A percentile compares a stretch with the other conserved stretches of the same genome.
Conservation (phyloP, 495 filamentous ascomycete species). For the Tuber brumale region DNA sequence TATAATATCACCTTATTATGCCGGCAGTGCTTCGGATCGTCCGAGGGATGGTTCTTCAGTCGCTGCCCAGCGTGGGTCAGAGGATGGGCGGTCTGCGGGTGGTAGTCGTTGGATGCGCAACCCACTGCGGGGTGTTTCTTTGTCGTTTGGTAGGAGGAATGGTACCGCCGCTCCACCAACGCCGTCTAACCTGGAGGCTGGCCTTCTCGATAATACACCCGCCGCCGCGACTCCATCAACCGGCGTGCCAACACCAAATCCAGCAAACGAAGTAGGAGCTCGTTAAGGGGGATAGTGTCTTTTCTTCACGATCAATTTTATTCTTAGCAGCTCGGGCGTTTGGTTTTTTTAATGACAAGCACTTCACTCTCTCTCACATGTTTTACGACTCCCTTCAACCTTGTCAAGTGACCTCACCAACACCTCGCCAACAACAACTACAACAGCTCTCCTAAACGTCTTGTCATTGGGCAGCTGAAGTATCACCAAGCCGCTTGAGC, state of each 20-base stretch:
- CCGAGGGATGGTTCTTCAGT: not conserved
- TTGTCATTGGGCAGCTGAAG: not conserved
- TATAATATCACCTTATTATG: constrained; percentile 19
- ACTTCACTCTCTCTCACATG: not conserved
- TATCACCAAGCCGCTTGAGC: not conserved
- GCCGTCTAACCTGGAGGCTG: constrained; percentile 25
- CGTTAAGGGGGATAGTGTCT: constrained; percentile 10
- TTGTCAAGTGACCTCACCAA: not conserved
- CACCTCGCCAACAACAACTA: not conserved
- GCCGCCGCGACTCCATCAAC: constrained; percentile 8
- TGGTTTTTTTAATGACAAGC: constrained; percentile 2
- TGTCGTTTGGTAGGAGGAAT: constrained; percentile 14
- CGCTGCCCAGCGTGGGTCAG: constrained; percentile 13
- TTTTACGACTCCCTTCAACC: not conserved
- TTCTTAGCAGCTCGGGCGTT: not conserved
- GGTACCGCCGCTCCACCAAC: constrained; percentile 16
- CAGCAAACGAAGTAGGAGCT: constrained; percentile 10
- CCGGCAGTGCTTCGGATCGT: constrained; percentile 9
- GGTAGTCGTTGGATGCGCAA: constrained; percentile 30
- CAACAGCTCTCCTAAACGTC: not conserved
- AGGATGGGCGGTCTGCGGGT: not conserved
- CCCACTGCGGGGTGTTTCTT: constrained; percentile 17
- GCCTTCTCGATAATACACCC: constrained; percentile 9
- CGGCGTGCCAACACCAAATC: constrained; percentile 14
- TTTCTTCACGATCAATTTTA: not conserved